Percentiles rank a stretch among this genome's conserved stretches.
These are phyloP conservation scores for Ceratobasidium theobromae DNA, from an alignment of 1,284 basidiomycete genomes.

Conservation along the genomic window DNA sequence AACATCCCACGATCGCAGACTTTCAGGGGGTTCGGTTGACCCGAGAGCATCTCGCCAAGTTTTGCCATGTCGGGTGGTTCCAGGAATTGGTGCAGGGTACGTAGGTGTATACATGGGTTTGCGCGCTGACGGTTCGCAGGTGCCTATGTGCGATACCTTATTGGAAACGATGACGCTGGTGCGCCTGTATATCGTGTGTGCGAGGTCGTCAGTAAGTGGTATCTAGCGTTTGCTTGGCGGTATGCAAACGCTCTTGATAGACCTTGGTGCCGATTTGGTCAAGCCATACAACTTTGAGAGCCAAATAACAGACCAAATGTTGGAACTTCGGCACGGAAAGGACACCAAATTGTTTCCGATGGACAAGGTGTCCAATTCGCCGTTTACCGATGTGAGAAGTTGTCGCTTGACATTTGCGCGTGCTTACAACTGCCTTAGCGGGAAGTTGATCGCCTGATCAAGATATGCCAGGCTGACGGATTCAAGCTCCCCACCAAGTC, in stretches of 20 bases:
- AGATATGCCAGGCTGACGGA: conserved; percentile 55
- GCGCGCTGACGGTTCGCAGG: conserved; percentile 50
- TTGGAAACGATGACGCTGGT: conserved; percentile 57
- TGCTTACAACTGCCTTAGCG: conserved; percentile 49
- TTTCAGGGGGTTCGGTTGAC: conserved; percentile 61
- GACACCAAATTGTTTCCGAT: conserved; percentile 61
- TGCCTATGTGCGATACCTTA: conserved; percentile 77
- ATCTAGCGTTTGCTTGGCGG: conserved; percentile 23
- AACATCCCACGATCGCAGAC: conserved; percentile 56
- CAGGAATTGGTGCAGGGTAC: conserved; percentile 73
- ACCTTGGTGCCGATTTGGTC: conserved; percentile 53
- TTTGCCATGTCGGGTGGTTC: conserved; percentile 72
- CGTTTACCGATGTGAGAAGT: conserved; percentile 56
- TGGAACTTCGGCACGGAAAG: conserved; percentile 73
- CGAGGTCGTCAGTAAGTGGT: conserved; percentile 65
- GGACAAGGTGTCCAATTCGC: conserved; percentile 78
- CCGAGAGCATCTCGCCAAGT: conserved; percentile 64
- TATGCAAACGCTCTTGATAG: conserved; percentile 43
- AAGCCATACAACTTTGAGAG: conserved; percentile 77
- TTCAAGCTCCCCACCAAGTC: conserved; percentile 66
- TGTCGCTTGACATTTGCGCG: background rate
- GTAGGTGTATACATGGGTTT: conserved; percentile 42
- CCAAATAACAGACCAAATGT: conserved; percentile 58
- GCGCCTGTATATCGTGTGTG: conserved; percentile 80
- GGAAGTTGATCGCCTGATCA: conserved; percentile 68